Base-by-base conservation (phyloP, 768 basidiomycete species). In the Kwoniella shandongensis region DNA sequence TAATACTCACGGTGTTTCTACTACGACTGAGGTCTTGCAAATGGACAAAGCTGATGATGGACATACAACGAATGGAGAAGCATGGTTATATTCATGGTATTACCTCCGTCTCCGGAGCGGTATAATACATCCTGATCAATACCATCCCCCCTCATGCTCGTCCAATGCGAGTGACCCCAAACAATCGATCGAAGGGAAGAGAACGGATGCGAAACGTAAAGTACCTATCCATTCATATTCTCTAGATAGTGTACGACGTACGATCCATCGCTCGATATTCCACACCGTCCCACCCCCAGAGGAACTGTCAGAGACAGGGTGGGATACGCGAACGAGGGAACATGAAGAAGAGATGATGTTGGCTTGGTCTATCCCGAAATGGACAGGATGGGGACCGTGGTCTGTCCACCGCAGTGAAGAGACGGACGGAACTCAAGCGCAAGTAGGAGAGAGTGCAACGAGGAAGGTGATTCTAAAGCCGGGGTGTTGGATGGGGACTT, bases 221-320 rank as follows among this genome's bases (percentile, higher is more conserved):
- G 32, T 62, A 10, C 41, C 49, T 2, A 58, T 68, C 13, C 66
- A 68, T 44, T 20, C 48, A 2, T 68, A 65, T 32, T 68, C 63
- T 44, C 54, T 68, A 3, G 6, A 25, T 27, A 17, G 32, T 5
- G 53, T 58, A 11, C 13, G 50, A 6, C 17, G 29, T 3, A 59
- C 57, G 10, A 48, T 58, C n/a, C 38, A 30, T 11, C 26, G 49
- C 22, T 49, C 57, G 13, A 30, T 26, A 2, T 62, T 40, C 41
- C 44, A 36, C 15, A 36, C 32, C 23, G 57, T n/a, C n/a, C n/a
- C n/a, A n/a, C n/a, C n/a, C n/a, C n/a, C n/a, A n/a, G n/a, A n/a
- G n/a, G n/a, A n/a, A n/a, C n/a, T n/a, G n/a, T n/a, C n/a, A n/a
- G n/a, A n/a, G n/a, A n/a, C n/a, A n/a, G n/a, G n/a, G n/a, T n/a